Evolutionary conservation across 768 basidiomycete genomes (phyloP).

Genomic region (Amanita subjunquillea): DNA sequence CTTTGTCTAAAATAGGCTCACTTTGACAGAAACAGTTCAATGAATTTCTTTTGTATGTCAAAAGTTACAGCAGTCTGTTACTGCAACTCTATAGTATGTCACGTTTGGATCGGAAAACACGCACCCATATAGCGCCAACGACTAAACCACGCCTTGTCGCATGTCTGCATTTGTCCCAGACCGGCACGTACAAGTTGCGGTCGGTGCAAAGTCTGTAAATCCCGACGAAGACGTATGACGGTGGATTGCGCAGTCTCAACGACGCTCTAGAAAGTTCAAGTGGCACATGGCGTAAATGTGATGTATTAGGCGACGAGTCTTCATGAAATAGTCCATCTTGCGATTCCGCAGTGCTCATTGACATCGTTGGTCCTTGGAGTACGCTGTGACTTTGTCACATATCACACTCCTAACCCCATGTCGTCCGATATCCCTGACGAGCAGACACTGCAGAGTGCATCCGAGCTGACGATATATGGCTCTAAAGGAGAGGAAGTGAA

Average conservation of each 20-base stretch:
- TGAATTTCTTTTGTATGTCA: slow-evolving; percentile 57
- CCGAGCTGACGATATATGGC: slow-evolving; percentile 32
- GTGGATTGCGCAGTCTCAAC: slow-evolving; percentile 62
- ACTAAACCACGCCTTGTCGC: slow-evolving; percentile 59
- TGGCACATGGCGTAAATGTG: slow-evolving; percentile 26
- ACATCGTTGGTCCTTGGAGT: slow-evolving; percentile 1
- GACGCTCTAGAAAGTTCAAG: slow-evolving; percentile 39
- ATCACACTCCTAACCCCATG: slow-evolving; percentile 9
- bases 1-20: slow-evolving; percentile 16
- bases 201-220: slow-evolving; percentile 77
- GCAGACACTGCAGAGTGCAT: slow-evolving; percentile 24
- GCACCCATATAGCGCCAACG: slow-evolving; percentile 65
- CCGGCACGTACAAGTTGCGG: slow-evolving; percentile 53
- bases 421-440: slow-evolving; percentile 21
- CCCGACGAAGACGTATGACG: slow-evolving; percentile 79
- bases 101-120: slow-evolving; percentile 10
- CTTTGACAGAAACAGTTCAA: slow-evolving; percentile 56
- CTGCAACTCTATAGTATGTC: background rate
- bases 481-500: slow-evolving; percentile 30
- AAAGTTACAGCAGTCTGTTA: slow-evolving; percentile 57
- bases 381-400: background rate
- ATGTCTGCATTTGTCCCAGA: slow-evolving; percentile 81
- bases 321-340: slow-evolving; percentile 21
- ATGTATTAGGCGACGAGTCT: background rate
- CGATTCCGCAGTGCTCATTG: slow-evolving; percentile 12